Evolutionary conservation across 495 filamentous ascomycete genomes (phyloP), one percentile per base, ranked within the genome.

Genomic region (Daldinia loculata): DNA sequence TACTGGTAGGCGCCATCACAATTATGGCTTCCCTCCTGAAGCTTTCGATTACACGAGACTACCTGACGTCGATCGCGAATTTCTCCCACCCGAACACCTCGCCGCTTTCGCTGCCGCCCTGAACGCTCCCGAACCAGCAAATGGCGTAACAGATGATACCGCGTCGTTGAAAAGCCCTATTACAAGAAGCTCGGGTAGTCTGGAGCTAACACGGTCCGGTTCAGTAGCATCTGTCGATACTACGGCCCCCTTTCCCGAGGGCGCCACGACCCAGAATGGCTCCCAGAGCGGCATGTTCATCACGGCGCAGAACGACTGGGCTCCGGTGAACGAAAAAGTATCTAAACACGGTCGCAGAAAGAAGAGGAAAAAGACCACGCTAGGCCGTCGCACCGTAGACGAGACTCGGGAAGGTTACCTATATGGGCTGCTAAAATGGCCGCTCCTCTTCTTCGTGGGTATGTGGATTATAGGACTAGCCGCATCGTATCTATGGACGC

Each of bases 391-490:
- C 57, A 89, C 89, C 58, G 92, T 88, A 67, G 95, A 99, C 77
- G 95, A 99, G 80, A 98, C 95, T 2, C 84, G 95, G 55, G 95
- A 99, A 80, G 95, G 95, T 0, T 93, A 94, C 71, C 85, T 96
- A 14, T 98, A 99, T 77, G 86, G 85, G 1, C 75, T 98, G 27
- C 81, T 97, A 51, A 97, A 97, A 78, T 98, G 94, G 93, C 96
- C 95, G 6, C 86, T 99, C 65, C 81, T 99, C 30, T 71, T 92
- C 17, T 81, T 90, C 30, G 94, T 97, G 0, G 84, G 90, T 50
- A 86, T 89, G 12, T 98, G 94, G 93, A 88, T 99, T 57, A 53
- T 87, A 0, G 86, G 91, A 8, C 83, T 89, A 32, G 83, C 87
- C 48, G 76, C 89, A n/a, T 81, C 86, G 38, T 98, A 99, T 80